Conservation (phyloP, 169 alveolate genomes). For the Perkinsus chesapeaki region DNA sequence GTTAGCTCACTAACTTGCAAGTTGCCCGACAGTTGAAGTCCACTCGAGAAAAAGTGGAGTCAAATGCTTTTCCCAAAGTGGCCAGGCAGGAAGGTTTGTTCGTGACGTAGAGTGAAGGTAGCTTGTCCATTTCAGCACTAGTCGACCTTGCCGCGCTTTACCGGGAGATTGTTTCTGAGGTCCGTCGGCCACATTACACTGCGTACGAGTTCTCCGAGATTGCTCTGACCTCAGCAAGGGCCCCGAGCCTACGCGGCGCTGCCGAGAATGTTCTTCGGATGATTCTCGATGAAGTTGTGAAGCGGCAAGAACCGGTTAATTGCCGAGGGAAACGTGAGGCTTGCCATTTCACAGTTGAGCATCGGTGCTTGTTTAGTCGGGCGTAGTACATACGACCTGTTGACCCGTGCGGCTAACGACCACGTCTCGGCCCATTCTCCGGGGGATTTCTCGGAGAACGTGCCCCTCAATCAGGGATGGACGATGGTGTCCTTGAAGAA, state of each 20-base stretch:
- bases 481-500: background rate
- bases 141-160: background rate
- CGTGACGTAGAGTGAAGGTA: too few species aligned
- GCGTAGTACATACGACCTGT: background rate
- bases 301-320: background rate
- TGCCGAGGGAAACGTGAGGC: background rate
- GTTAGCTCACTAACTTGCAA: background rate
- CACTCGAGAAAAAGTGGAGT: background rate
- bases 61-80: background rate
- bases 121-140: background rate
- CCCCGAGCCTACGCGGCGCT: background rate
- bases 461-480: background rate
- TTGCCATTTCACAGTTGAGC: background rate
- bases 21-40: background rate
- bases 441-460: background rate
- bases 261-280: background rate
- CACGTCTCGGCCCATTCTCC: background rate
- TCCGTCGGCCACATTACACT: background rate
- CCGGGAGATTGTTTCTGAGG: background rate
- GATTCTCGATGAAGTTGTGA: background rate
- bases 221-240: background rate
- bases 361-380: background rate
- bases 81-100: background rate
- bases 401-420: background rate
- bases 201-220: background rate